Evolutionary conservation across 2,329 filamentous ascomycete species (phyloP).

Genomic region (Aureobasidium sp.): DNA sequence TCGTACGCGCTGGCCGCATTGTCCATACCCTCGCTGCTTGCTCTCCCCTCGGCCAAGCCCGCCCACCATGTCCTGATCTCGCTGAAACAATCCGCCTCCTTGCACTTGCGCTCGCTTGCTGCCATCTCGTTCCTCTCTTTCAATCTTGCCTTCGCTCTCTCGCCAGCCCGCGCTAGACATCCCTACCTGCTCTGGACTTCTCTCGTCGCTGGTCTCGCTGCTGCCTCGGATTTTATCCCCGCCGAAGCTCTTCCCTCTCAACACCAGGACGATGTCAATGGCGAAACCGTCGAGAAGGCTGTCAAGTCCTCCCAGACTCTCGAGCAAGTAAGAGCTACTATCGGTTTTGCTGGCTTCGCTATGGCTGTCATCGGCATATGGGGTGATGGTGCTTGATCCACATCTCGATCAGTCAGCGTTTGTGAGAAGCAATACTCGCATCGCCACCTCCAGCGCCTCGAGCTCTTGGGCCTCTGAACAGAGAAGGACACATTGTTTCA

Average conservation of each 20-base stretch:
- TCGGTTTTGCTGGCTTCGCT: constrained; percentile 36
- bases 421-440: not conserved
- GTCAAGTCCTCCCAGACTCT: constrained; percentile 33
- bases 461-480: not conserved
- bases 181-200: constrained; percentile 87
- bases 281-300: constrained; percentile 39
- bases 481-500: not conserved
- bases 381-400: constrained; percentile 32
- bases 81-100: constrained; percentile 54
- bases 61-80: constrained; percentile 60
- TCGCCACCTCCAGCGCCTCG: not conserved
- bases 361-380: constrained; percentile 41
- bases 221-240: constrained; percentile 5
- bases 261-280: constrained; percentile 36
- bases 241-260: constrained; percentile 25
- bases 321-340: constrained; percentile 33
- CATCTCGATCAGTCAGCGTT: not conserved
- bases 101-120: constrained; percentile 59
- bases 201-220: constrained; percentile 27
- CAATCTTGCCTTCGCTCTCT: constrained; percentile 67
- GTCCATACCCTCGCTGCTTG: constrained; percentile 72
- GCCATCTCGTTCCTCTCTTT: constrained; percentile 63
- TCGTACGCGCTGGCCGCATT: constrained; percentile 76
- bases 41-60: constrained; percentile 64
- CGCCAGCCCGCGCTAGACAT: constrained; percentile 66